Conservation (phyloP, 805 yeast species). For the Cyberlindnera euphorbiiphila region DNA sequence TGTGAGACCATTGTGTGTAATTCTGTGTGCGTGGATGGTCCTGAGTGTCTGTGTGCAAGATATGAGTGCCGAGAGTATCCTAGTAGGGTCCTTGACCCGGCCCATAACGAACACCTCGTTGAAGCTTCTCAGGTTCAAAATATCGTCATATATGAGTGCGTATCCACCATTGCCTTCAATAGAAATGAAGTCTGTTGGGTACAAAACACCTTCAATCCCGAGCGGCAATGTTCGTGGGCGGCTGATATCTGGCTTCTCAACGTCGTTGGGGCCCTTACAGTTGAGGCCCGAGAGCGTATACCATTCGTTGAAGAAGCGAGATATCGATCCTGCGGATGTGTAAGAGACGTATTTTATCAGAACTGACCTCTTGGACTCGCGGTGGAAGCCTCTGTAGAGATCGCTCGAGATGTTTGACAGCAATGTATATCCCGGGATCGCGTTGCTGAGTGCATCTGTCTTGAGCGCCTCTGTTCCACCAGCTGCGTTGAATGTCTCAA, state of each 20-base stretch:
- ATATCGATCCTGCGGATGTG: conserved; percentile 20
- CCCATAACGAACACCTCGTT: conserved; percentile 16
- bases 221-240: conserved; percentile 15
- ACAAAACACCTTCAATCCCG: conserved; percentile 18
- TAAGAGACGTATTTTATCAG: conserved; percentile 19
- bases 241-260: neutral
- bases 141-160: conserved; percentile 21
- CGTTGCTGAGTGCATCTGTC: conserved; percentile 9
- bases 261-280: neutral
- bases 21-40: conserved; percentile 36
- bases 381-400: conserved; percentile 20
- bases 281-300: conserved; percentile 19
- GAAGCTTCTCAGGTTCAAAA: conserved; percentile 17
- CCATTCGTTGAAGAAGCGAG: conserved; percentile 25
- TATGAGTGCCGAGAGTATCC: conserved; percentile 25
- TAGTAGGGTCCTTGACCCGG: conserved; percentile 8
- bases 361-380: conserved; percentile 16
- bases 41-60: conserved; percentile 25
- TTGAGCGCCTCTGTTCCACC: conserved; percentile 5
- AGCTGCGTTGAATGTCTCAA: conserved; percentile 15
- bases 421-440: conserved; percentile 18
- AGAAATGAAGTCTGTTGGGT: conserved; percentile 18
- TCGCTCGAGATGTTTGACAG: conserved; percentile 22
- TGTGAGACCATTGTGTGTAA: conserved; percentile 47
- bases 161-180: conserved; percentile 14